Evolutionary conservation across 257 asterid genomes (phyloP).

Genomic region (Ajuga chamaepitys): DNA sequence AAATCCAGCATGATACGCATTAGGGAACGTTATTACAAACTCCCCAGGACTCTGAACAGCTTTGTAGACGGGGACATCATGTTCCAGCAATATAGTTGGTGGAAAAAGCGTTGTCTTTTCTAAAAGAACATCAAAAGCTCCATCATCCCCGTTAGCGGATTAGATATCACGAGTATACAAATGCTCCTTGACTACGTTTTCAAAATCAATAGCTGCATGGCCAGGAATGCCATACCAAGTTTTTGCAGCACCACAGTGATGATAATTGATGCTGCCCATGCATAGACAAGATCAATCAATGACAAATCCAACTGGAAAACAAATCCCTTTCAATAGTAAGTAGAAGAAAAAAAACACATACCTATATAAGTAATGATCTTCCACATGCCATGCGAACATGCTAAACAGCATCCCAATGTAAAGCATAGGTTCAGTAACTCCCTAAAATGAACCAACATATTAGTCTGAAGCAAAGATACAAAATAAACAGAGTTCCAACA

Average conservation of each 20-base stretch:
- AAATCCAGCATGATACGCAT: conserved; percentile 98
- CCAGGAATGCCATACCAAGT: conserved; percentile 99
- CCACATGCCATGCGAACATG: conserved; percentile 99
- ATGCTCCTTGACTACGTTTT: conserved; percentile 72
- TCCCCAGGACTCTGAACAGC: conserved; percentile 98
- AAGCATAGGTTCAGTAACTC: conserved; percentile 99
- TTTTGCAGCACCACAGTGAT: conserved; percentile 97
- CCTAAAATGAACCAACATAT: conserved; percentile 44
- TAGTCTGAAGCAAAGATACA: conserved; percentile 10
- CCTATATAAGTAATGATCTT: conserved; percentile 98
- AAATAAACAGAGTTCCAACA: no score
- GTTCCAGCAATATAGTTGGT: conserved; percentile 71
- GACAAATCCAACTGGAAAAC: background rate
- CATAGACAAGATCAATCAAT: conserved; percentile 12
- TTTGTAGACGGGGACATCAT: conserved; percentile 79
- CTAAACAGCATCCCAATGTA: conserved; percentile 97
- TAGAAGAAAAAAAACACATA: conserved; percentile 15
- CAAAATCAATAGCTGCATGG: conserved; percentile 79
- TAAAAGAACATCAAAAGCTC: conserved; percentile 90
- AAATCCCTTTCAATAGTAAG: background rate
- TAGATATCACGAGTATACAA: conserved; percentile 68
- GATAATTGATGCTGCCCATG: conserved; percentile 76
- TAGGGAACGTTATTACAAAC: conserved; percentile 79
- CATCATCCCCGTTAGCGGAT: conserved; percentile 84
- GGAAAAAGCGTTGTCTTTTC: conserved; percentile 97